Evolutionary conservation across 1,284 basidiomycete species (phyloP).

Genomic region (Ganoderma lingzhi): DNA sequence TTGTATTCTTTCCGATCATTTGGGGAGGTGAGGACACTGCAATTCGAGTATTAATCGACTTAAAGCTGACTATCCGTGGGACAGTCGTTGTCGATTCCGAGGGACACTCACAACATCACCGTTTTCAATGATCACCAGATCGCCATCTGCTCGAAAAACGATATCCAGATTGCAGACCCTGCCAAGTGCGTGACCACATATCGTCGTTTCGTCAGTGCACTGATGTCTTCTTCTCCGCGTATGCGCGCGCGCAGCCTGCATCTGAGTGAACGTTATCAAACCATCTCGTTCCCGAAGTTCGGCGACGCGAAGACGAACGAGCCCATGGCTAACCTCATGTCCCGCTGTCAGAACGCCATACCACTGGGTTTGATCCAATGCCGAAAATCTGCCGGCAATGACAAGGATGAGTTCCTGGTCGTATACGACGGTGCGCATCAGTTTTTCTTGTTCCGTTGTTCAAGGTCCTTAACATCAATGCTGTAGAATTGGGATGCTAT

Average conservation of each 20-base stretch:
- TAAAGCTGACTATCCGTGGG: neutral
- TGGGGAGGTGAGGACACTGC: slow-evolving; percentile 60
- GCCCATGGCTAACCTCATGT: slow-evolving; percentile 61
- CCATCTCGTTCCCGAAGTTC: slow-evolving; percentile 67
- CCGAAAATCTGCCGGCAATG: slow-evolving; percentile 43
- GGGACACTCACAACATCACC: slow-evolving; percentile 67
- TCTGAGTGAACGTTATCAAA: slow-evolving; percentile 42
- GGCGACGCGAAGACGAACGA: slow-evolving; percentile 48
- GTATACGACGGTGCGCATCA: slow-evolving; percentile 71
- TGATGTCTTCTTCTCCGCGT: neutral
- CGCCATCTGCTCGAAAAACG: slow-evolving; percentile 68
- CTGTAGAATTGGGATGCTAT: slow-evolving; percentile 69
- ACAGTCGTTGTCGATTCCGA: slow-evolving; percentile 73
- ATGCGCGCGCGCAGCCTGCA: slow-evolving; percentile 44
- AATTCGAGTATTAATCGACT: neutral
- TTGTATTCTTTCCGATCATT: slow-evolving; percentile 60
- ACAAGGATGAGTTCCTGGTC: slow-evolving; percentile 65
- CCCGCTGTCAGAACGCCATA: slow-evolving; percentile 62
- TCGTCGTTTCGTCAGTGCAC: neutral
- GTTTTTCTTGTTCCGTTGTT: neutral
- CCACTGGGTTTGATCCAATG: slow-evolving; percentile 70
- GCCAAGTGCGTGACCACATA: slow-evolving; percentile 57
- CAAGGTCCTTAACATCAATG: neutral
- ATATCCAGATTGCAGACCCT: slow-evolving; percentile 71
- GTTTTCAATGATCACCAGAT: slow-evolving; percentile 67